Conservation (phyloP, 345 rosid genomes). For the Ricinus communis region DNA sequence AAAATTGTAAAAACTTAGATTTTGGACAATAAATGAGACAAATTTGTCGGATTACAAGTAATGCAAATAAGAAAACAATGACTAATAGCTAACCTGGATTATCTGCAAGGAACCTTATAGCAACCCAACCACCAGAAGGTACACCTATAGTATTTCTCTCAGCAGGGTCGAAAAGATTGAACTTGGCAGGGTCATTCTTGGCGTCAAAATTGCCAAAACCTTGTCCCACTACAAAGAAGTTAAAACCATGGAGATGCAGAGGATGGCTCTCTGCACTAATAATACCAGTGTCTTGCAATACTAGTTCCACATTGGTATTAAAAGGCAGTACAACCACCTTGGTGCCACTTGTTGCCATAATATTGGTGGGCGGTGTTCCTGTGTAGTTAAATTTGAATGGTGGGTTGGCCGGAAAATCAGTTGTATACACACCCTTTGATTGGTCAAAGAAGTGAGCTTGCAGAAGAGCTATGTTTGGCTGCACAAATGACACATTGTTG, state of each 20-base stretch:
- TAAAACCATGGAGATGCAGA: conserved; percentile 56
- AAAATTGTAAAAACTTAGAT: no score
- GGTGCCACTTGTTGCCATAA: conserved; percentile 39
- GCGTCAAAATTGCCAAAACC: conserved; percentile 50
- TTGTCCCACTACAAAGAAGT: conserved; percentile 48
- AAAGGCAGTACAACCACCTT: conserved; percentile 41
- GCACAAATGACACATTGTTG: conserved; percentile 51
- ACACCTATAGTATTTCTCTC: conserved; percentile 52
- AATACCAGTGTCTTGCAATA: conserved; percentile 55
- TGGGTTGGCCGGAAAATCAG: conserved; percentile 49
- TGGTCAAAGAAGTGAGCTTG: conserved; percentile 50
- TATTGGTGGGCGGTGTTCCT: conserved; percentile 45
- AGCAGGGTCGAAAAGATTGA: conserved; percentile 49
- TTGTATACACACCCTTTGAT: conserved; percentile 44
- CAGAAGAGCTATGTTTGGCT: conserved; percentile 42
- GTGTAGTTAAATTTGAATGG: conserved; percentile 53
- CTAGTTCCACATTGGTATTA: conserved; percentile 48
- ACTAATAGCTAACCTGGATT: conserved; percentile 35
- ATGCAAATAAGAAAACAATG: no score
- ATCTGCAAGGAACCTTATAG: conserved; percentile 49
- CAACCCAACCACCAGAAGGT: conserved; percentile 65
- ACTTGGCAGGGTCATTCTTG: conserved; percentile 45
- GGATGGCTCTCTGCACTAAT: conserved; percentile 54
- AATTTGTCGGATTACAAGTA: no score
- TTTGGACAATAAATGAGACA: no score